These are phyloP conservation scores for Wickerhamiella sergipiensis DNA, from an alignment of 805 yeast species.

Conservation along the genomic window DNA sequence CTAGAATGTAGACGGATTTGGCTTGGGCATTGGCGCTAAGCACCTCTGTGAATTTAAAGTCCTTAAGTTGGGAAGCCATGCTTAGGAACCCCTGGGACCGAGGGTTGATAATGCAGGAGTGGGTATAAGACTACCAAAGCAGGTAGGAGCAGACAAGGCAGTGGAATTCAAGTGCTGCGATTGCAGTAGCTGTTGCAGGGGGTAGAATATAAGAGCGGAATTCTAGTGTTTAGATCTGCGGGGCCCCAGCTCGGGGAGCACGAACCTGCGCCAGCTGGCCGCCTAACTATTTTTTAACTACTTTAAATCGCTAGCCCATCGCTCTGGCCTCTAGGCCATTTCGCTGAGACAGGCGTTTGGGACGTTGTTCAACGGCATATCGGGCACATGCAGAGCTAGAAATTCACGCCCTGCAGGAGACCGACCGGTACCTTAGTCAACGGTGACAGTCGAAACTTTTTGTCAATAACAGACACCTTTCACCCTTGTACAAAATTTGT, in stretches of 20 bases:
- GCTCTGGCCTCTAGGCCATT: no score
- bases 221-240: no score
- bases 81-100: not conserved
- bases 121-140: not conserved
- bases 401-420: not conserved
- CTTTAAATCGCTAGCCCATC: no score
- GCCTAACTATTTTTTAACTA: no score
- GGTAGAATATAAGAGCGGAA: no score
- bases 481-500: not conserved
- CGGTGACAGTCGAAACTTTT: not conserved
- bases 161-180: no score
- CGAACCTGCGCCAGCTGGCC: no score
- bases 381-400: not conserved
- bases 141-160: not conserved
- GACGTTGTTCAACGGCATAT: no score
- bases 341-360: not conserved
- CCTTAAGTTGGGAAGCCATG: constrained; percentile 7
- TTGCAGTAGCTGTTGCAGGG: no score
- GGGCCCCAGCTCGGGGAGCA: no score
- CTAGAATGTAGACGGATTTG: constrained; percentile 55
- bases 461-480: not conserved
- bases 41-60: constrained; percentile 34
- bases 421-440: not conserved
- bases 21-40: constrained; percentile 47
- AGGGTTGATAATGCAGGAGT: not conserved